Percentiles rank a stretch among this genome's conserved stretches.
Evolutionary conservation across 2,329 filamentous ascomycete genomes (phyloP).

Genomic region (Aspergillus sp.): DNA sequence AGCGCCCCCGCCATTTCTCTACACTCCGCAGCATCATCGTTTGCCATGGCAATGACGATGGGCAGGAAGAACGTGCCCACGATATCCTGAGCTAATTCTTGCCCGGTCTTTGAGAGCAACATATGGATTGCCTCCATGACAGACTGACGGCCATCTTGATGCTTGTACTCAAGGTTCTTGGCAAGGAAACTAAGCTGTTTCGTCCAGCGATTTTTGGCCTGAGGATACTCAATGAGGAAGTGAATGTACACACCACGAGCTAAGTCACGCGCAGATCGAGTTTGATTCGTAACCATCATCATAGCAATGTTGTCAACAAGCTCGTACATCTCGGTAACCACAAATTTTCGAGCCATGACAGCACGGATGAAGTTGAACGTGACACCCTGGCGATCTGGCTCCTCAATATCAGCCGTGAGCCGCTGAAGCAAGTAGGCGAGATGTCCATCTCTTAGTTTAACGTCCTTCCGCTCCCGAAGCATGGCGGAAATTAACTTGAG

Average conservation of each 20-base stretch:
- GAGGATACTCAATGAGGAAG: constrained; percentile 91
- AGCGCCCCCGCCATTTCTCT: constrained; percentile 77
- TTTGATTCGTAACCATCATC: constrained; percentile 96
- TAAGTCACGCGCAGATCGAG: constrained; percentile 80
- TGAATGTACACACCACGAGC: constrained; percentile 89
- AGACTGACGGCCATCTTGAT: constrained; percentile 83
- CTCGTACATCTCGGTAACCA: constrained; percentile 88
- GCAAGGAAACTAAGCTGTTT: constrained; percentile 89
- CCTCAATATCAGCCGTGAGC: constrained; percentile 84
- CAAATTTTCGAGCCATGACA: constrained; percentile 78
- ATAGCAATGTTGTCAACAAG: constrained; percentile 83
- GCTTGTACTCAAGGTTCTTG: constrained; percentile 86
- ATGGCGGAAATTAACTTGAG: constrained; percentile 85
- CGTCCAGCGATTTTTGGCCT: constrained; percentile 82
- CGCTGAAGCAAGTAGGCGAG: constrained; percentile 80
- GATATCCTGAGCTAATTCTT: constrained; percentile 80
- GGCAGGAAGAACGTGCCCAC: constrained; percentile 81
- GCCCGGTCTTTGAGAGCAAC: constrained; percentile 79
- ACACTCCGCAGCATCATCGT: constrained; percentile 85
- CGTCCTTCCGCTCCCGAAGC: constrained; percentile 74
- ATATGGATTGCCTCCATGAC: constrained; percentile 90
- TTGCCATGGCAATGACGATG: constrained; percentile 78
- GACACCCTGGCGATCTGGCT: constrained; percentile 86
- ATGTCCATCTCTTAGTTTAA: constrained; percentile 75
- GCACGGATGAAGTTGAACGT: constrained; percentile 93